Base-by-base conservation (phyloP, 257 asterid species). In the Solanum etuberosum region DNA sequence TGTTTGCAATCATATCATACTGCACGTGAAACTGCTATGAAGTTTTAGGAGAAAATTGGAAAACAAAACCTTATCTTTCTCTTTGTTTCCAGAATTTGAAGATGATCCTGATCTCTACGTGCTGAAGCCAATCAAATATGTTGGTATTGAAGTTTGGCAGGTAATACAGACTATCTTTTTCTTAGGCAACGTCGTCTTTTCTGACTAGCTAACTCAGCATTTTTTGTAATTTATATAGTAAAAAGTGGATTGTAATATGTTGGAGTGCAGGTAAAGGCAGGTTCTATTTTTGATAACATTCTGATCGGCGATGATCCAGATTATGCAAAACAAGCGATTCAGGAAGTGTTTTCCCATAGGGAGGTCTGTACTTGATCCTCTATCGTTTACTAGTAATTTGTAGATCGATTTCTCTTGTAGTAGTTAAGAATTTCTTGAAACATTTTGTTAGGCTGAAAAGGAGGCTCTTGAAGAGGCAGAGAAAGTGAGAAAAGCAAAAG, bases 361-460 rank as follows among this genome's bases (percentile, higher is more conserved):
- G 86, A 88, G 57, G 88, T 87, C 34, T 77, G 63, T 42, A 11
- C n/a, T 42, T 42, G 37, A 77, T 42, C 63, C 35, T 8, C 9
- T 42, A 51, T 77, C 37, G 63, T 77, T 25, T n/a, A 25, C 74
- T 78, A 85, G 35, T 27, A 57, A 82, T 46, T 78, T 76, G 65
- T 11, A 5, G 54, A 61, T 25, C 80, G 76, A 7, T 48, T 86
- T 61, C 81, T 63, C 89, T 83, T 83, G 16, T 88, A 43, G 63
- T 87, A 15, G 37, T 21, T 87, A 68, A 76, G 86, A 87, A 86
- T 78, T 40, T 76, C 59, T 76, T 76, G 7, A 40, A 68, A 29
- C 74, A 68, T 68, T 29, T 68, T 1, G 96, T 96, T 94, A 88
- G 90, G 89, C 87, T 37, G 90, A 88, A 77, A 88, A 86, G 88